These are phyloP conservation scores for Petunia secreta DNA, from an alignment of 257 asterid species.

Conservation along the genomic window DNA sequence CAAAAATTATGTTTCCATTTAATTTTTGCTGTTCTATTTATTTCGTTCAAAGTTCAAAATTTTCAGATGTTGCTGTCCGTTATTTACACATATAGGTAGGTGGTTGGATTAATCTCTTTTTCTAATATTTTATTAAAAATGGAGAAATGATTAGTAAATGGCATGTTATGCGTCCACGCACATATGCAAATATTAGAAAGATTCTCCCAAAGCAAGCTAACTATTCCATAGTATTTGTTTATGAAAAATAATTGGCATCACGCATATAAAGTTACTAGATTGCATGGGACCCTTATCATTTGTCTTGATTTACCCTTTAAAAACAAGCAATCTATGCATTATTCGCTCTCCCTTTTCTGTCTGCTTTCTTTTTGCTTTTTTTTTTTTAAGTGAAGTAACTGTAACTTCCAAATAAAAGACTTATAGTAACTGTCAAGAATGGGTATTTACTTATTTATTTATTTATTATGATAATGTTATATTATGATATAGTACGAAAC, in stretches of 20 bases:
- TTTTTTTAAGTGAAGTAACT: neutral
- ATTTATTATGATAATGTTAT: neutral
- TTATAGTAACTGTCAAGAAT: neutral
- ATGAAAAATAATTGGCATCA: slow-evolving; percentile 10
- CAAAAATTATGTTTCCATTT: neutral
- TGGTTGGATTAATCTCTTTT: neutral
- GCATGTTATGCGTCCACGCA: slow-evolving; percentile 25
- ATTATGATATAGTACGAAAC: neutral
- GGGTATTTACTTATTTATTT: neutral
- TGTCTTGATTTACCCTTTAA: slow-evolving; percentile 22
- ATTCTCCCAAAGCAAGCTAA: neutral
- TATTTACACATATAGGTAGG: neutral
- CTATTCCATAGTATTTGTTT: neutral
- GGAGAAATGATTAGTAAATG: slow-evolving; percentile 19
- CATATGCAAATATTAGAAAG: neutral
- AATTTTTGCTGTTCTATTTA: neutral
- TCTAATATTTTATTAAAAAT: neutral
- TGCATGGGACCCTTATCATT: slow-evolving; percentile 31
- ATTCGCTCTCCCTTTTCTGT: slow-evolving; percentile 21
- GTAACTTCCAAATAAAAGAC: neutral
- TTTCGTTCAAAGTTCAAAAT: neutral
- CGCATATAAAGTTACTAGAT: slow-evolving; percentile 30
- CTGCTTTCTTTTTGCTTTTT: neutral
- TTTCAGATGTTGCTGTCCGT: neutral
- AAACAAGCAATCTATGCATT: slow-evolving; percentile 29